These are phyloP conservation scores for Hippophae rhamnoides DNA, from an alignment of 306 rosid genomes.

Conservation along the genomic window DNA sequence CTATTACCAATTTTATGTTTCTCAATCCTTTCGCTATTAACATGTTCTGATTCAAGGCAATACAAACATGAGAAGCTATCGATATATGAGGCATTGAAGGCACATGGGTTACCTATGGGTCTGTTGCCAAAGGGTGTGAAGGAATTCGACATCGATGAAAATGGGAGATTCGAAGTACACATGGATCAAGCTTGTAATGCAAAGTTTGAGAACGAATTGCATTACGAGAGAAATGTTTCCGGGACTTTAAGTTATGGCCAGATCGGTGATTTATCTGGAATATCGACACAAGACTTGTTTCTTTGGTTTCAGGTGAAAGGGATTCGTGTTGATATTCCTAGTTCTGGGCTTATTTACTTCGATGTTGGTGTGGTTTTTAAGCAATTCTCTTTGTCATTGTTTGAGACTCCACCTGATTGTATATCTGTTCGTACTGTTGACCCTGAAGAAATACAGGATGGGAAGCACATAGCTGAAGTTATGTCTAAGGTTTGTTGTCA, in stretches of 20 bases:
- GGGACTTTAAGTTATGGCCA: slow-evolving; percentile 52
- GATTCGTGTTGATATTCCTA: slow-evolving; percentile 75
- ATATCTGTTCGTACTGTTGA: slow-evolving; percentile 24
- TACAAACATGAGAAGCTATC: slow-evolving; percentile 2
- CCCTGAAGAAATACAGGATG: neutral
- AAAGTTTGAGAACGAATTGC: slow-evolving; percentile 69
- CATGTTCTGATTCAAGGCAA: slow-evolving; percentile 7
- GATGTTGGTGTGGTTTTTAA: slow-evolving; percentile 67
- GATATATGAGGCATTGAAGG: slow-evolving; percentile 50
- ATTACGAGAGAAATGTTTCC: slow-evolving; percentile 67
- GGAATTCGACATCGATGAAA: slow-evolving; percentile 36
- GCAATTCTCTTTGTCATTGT: slow-evolving; percentile 65
- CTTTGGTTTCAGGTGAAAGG: slow-evolving; percentile 75
- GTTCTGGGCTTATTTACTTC: slow-evolving; percentile 70
- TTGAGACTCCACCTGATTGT: slow-evolving; percentile 73
- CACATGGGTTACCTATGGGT: slow-evolving; percentile 77
- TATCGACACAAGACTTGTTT: slow-evolving; percentile 72
- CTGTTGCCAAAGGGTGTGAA: slow-evolving; percentile 57
- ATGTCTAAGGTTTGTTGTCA: slow-evolving; percentile 30
- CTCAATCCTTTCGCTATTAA: neutral
- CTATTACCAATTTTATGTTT: slow-evolving; percentile 10
- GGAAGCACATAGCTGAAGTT: neutral
- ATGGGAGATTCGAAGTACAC: slow-evolving; percentile 46
- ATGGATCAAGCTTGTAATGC: slow-evolving; percentile 85
- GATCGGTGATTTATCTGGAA: slow-evolving; percentile 52